Evolutionary conservation across 2,329 filamentous ascomycete species (phyloP), one percentile per base, ranked within the genome.

Genomic region (Nemania sp.): DNA sequence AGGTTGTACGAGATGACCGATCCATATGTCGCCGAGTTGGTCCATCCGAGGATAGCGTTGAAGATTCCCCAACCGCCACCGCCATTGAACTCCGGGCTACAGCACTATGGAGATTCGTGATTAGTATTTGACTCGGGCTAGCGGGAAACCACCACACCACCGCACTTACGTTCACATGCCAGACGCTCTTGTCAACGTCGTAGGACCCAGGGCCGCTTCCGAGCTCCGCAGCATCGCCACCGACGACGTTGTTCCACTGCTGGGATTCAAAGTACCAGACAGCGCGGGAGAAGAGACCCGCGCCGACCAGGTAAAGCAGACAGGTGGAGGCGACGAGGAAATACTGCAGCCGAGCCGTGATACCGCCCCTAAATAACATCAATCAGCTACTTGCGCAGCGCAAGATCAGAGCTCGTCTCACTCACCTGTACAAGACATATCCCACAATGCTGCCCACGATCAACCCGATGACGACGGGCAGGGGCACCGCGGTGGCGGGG

Each of bases 1-100:
- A 94, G 60, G 73, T 95, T 96, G 78, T 96, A 96, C 1, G 90
- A 87, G 64, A 96, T 87, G 65, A 96, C 89, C 1, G 90, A 93
- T 53, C 92, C 91, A 69, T 94, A 92, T 1, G 92, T 96, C 5
- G 90, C 92, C 12, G 90, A 91, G 78, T 96, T 96, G 63, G 87
- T 85, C 92, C 92, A 97, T 60, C 92, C 92, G 11, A 96, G 81
- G 54, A 96, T 81, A 60, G 90, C 87, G 69, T 96, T 94, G 81
- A 96, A 92, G 66, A 96, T 87, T 57, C 90, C 91, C 92, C 91
- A 96, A 46, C 90, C 90, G 39, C 88, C 87, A 49, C 89, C 89
- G 29, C 90, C 89, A 64, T 91, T 87, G 40, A 88, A 76, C 54
- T 86, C 78, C 0, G 91, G 89, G 69, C 85, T 93, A 74, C 91